Percentiles rank a stretch among this genome's conserved stretches.
Conservation (phyloP, 2,329 filamentous ascomycete species). For the Dryadomyces quercus-mongolicae region DNA sequence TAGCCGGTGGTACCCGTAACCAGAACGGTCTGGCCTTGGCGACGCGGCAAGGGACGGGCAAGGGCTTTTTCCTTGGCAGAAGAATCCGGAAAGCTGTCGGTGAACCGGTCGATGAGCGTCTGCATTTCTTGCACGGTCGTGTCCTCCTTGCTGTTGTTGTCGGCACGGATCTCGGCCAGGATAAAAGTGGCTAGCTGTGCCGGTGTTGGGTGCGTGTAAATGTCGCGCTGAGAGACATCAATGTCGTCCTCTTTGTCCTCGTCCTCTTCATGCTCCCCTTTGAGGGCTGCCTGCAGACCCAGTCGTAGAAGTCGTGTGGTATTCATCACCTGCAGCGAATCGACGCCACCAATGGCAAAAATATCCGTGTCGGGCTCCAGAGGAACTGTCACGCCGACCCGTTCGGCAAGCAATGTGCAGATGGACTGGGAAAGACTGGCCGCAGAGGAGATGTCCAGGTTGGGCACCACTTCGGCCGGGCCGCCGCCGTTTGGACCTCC, state of each 20-base stretch:
- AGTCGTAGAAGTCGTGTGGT: constrained; percentile 22
- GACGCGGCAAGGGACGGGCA: constrained; percentile 12
- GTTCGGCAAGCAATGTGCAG: constrained; percentile 17
- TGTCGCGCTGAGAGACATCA: constrained; percentile 23
- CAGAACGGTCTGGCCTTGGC: constrained; percentile 24
- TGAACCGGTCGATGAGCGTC: constrained; percentile 21
- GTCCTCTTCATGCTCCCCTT: constrained; percentile 1
- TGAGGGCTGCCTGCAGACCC: constrained; percentile 19
- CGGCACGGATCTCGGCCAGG: background rate
- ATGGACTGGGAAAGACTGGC: constrained; percentile 20
- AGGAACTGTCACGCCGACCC: constrained; percentile 14
- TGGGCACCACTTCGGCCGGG: constrained; percentile 8
- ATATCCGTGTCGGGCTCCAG: constrained; percentile 24
- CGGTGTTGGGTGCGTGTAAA: constrained; percentile 26
- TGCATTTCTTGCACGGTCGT: constrained; percentile 22
- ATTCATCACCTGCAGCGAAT: constrained; percentile 29
- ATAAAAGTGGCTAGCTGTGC: constrained; percentile 23
- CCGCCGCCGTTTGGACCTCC: background rate
- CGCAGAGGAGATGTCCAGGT: constrained; percentile 17
- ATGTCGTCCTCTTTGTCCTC: constrained; percentile 19
- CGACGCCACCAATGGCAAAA: constrained; percentile 25
- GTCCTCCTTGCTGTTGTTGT: constrained; percentile 6
- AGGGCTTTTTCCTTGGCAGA: constrained; percentile 13
- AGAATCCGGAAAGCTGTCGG: constrained; percentile 15
- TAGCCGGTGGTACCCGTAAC: constrained; percentile 38